phyloP scores from a whole-genome alignment of 345 rosid species.

The Carallia brachiata region DNA sequence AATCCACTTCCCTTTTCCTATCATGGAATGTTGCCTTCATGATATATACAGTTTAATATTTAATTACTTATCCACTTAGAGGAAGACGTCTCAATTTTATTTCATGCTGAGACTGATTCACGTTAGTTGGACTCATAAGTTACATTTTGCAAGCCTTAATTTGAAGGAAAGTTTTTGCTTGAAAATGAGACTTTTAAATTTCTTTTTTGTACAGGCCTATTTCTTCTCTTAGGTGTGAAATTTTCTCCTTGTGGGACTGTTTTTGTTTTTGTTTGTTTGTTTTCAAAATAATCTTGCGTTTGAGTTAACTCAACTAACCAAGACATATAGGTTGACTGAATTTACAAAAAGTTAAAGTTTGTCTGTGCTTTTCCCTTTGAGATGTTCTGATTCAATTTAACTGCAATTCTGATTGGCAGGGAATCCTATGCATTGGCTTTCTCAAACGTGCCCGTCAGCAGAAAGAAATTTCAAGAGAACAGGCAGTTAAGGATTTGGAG shows the following conservation, averaged over 20 bases:
- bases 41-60: no score
- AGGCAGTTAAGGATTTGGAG: constrained; percentile 82
- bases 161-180: not conserved
- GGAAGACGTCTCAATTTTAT: not conserved
- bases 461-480: constrained; percentile 71
- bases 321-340: not conserved
- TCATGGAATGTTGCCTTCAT: no score
- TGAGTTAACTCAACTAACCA: not conserved
- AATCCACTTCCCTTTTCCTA: not conserved
- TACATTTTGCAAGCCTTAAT: not conserved
- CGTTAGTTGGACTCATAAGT: no score
- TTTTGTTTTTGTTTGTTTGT: not conserved
- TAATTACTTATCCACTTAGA: not conserved
- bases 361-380: not conserved
- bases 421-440: constrained; percentile 83
- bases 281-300: not conserved
- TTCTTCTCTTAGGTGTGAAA: not conserved
- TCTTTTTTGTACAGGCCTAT: constrained; percentile 1
- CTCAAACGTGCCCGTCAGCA: constrained; percentile 72
- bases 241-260: not conserved
- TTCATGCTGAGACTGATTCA: no score
- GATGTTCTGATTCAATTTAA: not conserved
- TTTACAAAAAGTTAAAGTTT: not conserved
- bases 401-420: constrained; percentile 41
- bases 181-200: not conserved